A percentile compares a stretch with the other conserved stretches of the same genome.
phyloP scores from a whole-genome alignment of 345 rosid species.

The Psidium friedrichsthalianum region DNA sequence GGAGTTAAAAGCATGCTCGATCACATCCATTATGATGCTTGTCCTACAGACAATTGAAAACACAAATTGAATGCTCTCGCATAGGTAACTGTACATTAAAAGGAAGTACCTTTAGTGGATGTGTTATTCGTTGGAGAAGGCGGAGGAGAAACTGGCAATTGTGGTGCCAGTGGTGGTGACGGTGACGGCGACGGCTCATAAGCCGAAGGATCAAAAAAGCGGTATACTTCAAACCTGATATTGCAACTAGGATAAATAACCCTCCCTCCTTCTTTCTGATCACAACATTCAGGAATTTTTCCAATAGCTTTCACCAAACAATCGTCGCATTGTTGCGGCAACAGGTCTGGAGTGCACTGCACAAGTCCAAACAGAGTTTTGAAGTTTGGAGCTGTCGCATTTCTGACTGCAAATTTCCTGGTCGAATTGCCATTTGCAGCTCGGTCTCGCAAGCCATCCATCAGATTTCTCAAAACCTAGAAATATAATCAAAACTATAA shows the following conservation, averaged over 20 bases:
- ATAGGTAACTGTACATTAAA: neutral
- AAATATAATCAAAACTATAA: neutral
- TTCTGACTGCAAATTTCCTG: neutral
- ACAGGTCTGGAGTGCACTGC: conserved; percentile 3
- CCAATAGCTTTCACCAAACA: neutral
- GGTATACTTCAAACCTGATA: neutral
- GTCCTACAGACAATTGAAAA: neutral
- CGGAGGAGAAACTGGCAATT: neutral
- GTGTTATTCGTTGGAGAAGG: neutral
- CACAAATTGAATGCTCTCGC: neutral
- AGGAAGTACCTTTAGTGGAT: neutral
- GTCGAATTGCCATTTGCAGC: neutral
- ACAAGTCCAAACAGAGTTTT: neutral
- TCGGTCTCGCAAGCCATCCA: neutral
- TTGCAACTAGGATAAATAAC: neutral
- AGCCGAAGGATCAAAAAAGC: neutral
- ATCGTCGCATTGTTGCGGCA: neutral
- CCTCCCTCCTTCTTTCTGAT: neutral
- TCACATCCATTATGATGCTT: neutral
- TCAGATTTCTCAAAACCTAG: neutral
- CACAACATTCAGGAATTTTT: neutral
- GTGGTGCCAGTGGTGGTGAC: neutral
- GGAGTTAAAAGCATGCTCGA: neutral
- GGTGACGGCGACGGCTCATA: neutral
- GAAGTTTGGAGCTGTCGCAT: neutral